phyloP scores from a whole-genome alignment of 345 rosid genomes.

The Noccaea bulbosa region DNA sequence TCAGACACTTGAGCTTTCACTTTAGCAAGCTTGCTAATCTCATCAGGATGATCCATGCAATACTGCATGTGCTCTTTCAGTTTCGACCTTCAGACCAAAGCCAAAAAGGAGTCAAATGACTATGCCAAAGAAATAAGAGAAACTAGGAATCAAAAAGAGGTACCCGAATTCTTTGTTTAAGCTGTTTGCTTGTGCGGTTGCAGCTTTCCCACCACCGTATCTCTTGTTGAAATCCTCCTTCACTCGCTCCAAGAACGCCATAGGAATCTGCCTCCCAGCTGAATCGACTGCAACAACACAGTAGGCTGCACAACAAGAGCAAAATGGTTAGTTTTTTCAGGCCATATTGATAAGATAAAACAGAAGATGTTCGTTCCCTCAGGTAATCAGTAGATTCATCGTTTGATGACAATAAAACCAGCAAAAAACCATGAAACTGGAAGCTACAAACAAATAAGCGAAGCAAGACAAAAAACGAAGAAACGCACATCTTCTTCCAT shows the following conservation, averaged over 20 bases:
- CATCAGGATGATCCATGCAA: constrained; percentile 96
- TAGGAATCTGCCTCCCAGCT: constrained; percentile 87
- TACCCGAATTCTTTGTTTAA: constrained; percentile 87
- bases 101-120: constrained; percentile 22
- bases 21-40: constrained; percentile 95
- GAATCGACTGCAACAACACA: constrained; percentile 94
- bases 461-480: neutral
- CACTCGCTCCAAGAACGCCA: constrained; percentile 85
- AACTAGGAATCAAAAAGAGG: neutral
- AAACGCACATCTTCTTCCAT: constrained; percentile 14
- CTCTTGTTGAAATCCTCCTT: constrained; percentile 88
- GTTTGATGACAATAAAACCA: neutral
- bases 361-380: neutral
- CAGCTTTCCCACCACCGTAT: constrained; percentile 92
- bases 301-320: constrained; percentile 62
- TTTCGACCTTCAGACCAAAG: constrained; percentile 57
- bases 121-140: neutral
- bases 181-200: constrained; percentile 72
- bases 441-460: constrained; percentile 12
- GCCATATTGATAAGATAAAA: neutral
- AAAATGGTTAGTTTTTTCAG: neutral
- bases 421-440: neutral
- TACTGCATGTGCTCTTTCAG: constrained; percentile 96
- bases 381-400: too few species aligned
- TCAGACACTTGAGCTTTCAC: constrained; percentile 97